Evolutionary conservation across 2,329 filamentous ascomycete genomes (phyloP), one percentile per base, ranked within the genome.

Genomic region (Ophiostoma fasciatum): DNA sequence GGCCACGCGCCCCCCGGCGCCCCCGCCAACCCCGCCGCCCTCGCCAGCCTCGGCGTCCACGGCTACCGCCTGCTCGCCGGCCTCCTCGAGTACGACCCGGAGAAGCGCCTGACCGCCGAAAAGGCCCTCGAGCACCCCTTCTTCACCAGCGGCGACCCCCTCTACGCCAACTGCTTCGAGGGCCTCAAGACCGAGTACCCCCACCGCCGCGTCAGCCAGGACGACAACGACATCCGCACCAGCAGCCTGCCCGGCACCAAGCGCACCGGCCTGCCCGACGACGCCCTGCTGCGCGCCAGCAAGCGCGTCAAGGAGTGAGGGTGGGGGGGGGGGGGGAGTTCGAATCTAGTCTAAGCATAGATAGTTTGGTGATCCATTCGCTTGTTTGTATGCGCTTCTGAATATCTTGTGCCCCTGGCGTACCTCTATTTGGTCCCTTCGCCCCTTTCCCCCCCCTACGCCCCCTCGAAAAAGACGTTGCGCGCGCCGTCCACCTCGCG

Each of bases 171-270:
- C 52, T 94, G 85, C 51, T 98, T 98, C 47, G 84, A 94, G 50
- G 85, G 87, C 0, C 68, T 85, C 35, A 83, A 84, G 57, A 75
- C 75, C 43, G 83, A 90, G 50, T 98, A 98, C 55, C 90, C 90
- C 0, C 77, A 85, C 50, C 71, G 90, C 7, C 73, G 88, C 33
- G 87, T 98, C 28, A 94, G 81, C 48, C 79, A 92, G 49, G 90
- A 98, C 50, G 85, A 94, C 53, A 93, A 94, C 48, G 90, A 96
- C 56, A 94, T 96, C 38, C 68, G 83, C n/a, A 87, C 82, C 1
- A 78, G 78, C 29, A 93, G 84, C 54, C 57, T 94, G 25, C 84
- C 88, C 1, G 90, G 88, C 0, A 94, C 87, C 0, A 96, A 96
- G 61, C 66, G 87, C 41, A 88, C 80, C 45, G 88, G 82, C 0